These are phyloP conservation scores for Cudoniella acicularis DNA, from an alignment of 495 filamentous ascomycete genomes.

Conservation along the genomic window DNA sequence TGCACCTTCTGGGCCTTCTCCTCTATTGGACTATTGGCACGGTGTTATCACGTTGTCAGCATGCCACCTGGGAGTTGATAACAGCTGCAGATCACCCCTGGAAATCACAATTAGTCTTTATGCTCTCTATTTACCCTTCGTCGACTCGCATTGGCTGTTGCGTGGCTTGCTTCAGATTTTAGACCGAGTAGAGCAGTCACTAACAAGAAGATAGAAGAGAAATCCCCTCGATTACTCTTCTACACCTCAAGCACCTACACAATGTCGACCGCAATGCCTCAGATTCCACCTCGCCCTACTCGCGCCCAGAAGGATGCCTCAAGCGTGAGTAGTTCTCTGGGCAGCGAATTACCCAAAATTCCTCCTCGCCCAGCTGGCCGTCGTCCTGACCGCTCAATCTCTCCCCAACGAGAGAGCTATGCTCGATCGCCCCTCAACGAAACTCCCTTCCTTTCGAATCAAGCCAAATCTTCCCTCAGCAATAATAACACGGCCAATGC, in stretches of 20 bases:
- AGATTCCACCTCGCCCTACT: conserved; percentile 63
- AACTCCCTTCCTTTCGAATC: conserved; percentile 22
- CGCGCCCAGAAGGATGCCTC: conserved; percentile 39
- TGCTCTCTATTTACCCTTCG: not conserved
- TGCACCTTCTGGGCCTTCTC: not conserved
- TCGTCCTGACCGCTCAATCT: conserved; percentile 70
- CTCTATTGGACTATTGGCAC: conserved; percentile 17
- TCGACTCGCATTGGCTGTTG: conserved; percentile 10
- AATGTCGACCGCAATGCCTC: conserved; percentile 50
- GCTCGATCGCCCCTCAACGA: conserved; percentile 86
- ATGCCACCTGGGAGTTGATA: conserved; percentile 7
- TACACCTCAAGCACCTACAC: conserved; percentile 15
- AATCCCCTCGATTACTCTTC: not conserved
- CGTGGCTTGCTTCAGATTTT: conserved; percentile 5
- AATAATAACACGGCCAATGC: conserved; percentile 45
- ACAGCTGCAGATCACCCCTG: not conserved
- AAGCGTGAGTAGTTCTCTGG: conserved; percentile 11
- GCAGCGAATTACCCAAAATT: conserved; percentile 43
- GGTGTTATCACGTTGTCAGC: conserved; percentile 8
- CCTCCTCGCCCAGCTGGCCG: conserved; percentile 69
- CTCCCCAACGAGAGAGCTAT: conserved; percentile 72
- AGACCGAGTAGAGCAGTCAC: not conserved
- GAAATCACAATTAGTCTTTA: not conserved
- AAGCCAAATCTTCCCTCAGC: conserved; percentile 30
- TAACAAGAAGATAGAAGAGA: not conserved